Percentiles rank a stretch among this genome's conserved stretches.
Evolutionary conservation across 495 filamentous ascomycete genomes (phyloP).

Genomic region (Penicillium salamii): DNA sequence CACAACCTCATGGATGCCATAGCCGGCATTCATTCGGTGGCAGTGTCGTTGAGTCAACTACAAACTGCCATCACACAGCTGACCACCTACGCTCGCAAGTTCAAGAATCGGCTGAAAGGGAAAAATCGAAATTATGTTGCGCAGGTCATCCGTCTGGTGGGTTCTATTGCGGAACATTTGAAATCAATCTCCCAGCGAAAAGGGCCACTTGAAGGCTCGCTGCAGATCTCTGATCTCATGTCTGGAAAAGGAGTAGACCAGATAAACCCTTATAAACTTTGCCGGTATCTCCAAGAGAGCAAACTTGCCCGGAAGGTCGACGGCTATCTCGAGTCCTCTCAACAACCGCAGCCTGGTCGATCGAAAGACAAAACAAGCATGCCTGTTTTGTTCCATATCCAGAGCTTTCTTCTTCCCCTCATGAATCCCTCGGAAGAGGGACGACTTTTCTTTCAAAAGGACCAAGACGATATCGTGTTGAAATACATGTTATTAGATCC

Average conservation of each 20-base stretch:
- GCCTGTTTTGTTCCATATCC: slow-evolving; percentile 79
- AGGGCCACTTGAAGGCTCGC: slow-evolving; percentile 56
- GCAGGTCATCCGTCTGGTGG: slow-evolving; percentile 76
- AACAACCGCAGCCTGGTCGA: slow-evolving; percentile 38
- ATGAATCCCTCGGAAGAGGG: slow-evolving; percentile 90
- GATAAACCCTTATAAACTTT: slow-evolving; percentile 87
- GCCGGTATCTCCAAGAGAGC: slow-evolving; percentile 83
- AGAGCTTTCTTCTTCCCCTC: slow-evolving; percentile 76
- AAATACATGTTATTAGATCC: slow-evolving; percentile 94
- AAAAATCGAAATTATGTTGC: slow-evolving; percentile 91
- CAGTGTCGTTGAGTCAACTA: slow-evolving; percentile 70
- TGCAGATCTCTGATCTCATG: slow-evolving; percentile 67
- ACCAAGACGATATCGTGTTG: slow-evolving; percentile 55
- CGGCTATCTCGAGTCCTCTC: slow-evolving; percentile 66
- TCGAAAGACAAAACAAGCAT: slow-evolving; percentile 42
- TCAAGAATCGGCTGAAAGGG: slow-evolving; percentile 82
- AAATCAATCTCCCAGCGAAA: slow-evolving; percentile 40
- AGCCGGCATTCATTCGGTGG: slow-evolving; percentile 77
- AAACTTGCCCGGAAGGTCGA: slow-evolving; percentile 95
- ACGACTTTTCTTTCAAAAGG: slow-evolving; percentile 73
- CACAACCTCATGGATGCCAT: slow-evolving; percentile 98
- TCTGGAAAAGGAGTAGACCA: slow-evolving; percentile 88
- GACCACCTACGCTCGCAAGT: slow-evolving; percentile 79
- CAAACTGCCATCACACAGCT: slow-evolving; percentile 69
- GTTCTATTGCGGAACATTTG: slow-evolving; percentile 69